A percentile compares a stretch with the other conserved stretches of the same genome.
Conservation (phyloP, 2,329 filamentous ascomycete species). For the Lasiodiplodia theobromae region DNA sequence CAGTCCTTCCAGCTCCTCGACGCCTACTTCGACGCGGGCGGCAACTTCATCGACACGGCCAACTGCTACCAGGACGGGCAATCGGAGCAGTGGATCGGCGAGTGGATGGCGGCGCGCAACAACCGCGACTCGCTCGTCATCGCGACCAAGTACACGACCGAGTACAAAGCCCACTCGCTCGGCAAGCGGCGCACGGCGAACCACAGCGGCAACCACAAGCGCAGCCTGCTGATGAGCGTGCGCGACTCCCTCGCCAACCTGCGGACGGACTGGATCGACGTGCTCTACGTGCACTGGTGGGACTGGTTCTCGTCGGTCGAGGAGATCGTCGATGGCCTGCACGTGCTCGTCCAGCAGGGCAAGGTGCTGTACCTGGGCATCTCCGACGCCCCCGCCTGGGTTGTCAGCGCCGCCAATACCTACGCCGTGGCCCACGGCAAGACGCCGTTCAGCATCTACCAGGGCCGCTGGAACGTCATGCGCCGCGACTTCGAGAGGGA, state of each 20-base stretch:
- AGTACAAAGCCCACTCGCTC: conserved; percentile 35
- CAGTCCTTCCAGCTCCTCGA: conserved; percentile 70
- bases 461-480: conserved; percentile 52
- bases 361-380: conserved; percentile 56
- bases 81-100: conserved; percentile 53
- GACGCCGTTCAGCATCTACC: conserved; percentile 49
- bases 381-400: conserved; percentile 53
- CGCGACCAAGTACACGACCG: conserved; percentile 49
- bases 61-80: conserved; percentile 40
- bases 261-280: conserved; percentile 73
- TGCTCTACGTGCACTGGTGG: conserved; percentile 50
- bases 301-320: conserved; percentile 51
- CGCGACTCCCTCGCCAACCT: conserved; percentile 58
- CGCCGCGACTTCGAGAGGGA: conserved; percentile 55
- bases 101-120: conserved; percentile 50
- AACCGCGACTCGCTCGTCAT: conserved; percentile 51
- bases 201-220: conserved; percentile 51
- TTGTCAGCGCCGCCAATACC: conserved; percentile 39
- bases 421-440: conserved; percentile 50
- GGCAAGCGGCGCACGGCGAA: conserved; percentile 41
- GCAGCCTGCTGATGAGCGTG: conserved; percentile 48
- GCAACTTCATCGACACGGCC: conserved; percentile 67
- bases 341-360: conserved; percentile 49
- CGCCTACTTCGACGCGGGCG: conserved; percentile 68
- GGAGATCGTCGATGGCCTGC: conserved; percentile 53